Evolutionary conservation across 1,139 yeast species (phyloP), one percentile per base, ranked within the genome.

Genomic region (Hyphopichia fennica): DNA sequence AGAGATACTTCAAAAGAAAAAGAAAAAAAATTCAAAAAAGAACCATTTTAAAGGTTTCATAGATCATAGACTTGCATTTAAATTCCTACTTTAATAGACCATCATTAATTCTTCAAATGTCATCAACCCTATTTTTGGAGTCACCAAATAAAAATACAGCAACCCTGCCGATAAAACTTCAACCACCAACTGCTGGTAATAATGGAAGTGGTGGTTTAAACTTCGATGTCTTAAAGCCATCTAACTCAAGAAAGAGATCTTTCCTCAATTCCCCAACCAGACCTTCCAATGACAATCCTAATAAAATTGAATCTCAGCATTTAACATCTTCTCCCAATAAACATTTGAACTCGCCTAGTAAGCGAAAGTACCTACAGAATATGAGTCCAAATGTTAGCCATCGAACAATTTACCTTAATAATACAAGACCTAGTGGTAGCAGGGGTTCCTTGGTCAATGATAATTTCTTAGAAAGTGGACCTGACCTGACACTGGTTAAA

Each of bases 321-420:
- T 34, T 34, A 15, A 16, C 7, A 34, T 34, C 36, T 14, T 20
- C 36, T 7, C 16, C 16, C 8, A 34, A 22, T 13, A 34, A 34
- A 19, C 16, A 25, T 9, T n/a, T 25, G 19, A 22, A 40, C 16
- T 63, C 72, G 2, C 70, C 72, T 27, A 52, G 56, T 33, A 67
- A 63, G 48, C 49, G 75, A 45, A 52, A 56, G 28, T 60, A 63
- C 43, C 58, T 71, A 39, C 72, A 66, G 45, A 64, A 55, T 43
- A 66, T 71, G 74, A 69, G 75, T 55, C 75, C 77, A 18, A 71
- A 71, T 47, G 71, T 69, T n/a, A 44, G 64, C 6, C 57, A 61
- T 30, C 61, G 58, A 46, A 60, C 68, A 15, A 56, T 65, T 20
- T 61, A 64, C 39, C 13, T 27, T 22, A 28, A 35, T 13, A 27